These are phyloP conservation scores for Grigorovia yakushimaensis DNA, from an alignment of 805 yeast genomes.

Conservation along the genomic window DNA sequence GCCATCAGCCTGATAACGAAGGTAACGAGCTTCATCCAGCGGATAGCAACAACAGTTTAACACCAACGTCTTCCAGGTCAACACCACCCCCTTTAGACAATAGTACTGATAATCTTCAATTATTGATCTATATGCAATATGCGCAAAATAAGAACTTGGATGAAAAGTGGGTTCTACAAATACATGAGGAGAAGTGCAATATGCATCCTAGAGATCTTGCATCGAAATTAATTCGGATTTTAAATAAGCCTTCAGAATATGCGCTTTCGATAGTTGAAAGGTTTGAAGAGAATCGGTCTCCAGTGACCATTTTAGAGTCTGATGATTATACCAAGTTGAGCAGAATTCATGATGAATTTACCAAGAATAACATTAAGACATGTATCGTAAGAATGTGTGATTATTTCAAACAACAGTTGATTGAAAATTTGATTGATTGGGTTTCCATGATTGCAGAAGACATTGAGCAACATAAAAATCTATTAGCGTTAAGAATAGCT, in stretches of 20 bases:
- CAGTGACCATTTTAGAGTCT: conserved; percentile 17
- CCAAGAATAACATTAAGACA: conserved; percentile 14
- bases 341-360: conserved; percentile 11
- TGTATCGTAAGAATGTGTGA: conserved; percentile 16
- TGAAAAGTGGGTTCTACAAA: conserved; percentile 19
- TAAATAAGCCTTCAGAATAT: conserved; percentile 21
- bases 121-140: conserved; percentile 4
- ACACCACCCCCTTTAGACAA: neutral
- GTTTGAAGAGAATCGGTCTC: conserved; percentile 12
- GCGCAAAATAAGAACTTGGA: conserved; percentile 7
- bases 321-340: conserved; percentile 12
- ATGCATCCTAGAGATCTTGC: conserved; percentile 20
- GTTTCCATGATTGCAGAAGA: conserved; percentile 10
- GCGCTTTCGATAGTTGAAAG: conserved; percentile 14
- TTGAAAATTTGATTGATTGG: conserved; percentile 21
- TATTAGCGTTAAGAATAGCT: conserved; percentile 15
- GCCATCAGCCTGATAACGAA: neutral
- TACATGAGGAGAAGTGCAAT: conserved; percentile 20
- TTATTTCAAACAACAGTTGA: conserved; percentile 16
- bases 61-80: neutral
- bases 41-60: neutral
- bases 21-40: neutral
- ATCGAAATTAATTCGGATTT: conserved; percentile 13
- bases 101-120: conserved; percentile 1
- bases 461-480: conserved; percentile 4